Conservation (phyloP, 1,284 basidiomycete genomes). For the Ustilago crameri region DNA sequence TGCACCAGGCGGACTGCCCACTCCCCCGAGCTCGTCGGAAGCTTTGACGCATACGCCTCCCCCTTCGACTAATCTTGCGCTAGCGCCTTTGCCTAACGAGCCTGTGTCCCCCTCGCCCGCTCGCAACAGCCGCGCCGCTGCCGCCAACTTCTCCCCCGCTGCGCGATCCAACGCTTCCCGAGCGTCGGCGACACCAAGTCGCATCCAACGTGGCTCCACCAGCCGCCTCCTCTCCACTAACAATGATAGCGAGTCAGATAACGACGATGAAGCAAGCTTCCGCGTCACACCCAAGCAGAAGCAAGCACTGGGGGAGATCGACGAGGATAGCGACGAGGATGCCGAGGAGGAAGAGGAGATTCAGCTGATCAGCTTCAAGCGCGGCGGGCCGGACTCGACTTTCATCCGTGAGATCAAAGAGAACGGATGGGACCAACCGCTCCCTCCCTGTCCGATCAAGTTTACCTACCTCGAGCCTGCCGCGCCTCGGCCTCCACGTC, state of each 20-base stretch:
- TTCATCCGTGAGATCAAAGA: conserved; percentile 47
- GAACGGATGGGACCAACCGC: conserved; percentile 45
- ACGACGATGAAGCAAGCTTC: conserved; percentile 10
- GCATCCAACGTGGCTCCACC: conserved; percentile 9
- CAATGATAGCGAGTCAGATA: conserved; percentile 4
- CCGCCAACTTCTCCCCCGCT: conserved; percentile 18
- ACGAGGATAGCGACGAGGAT: conserved; percentile 13
- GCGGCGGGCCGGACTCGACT: conserved; percentile 39
- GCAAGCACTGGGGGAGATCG: conserved; percentile 9
- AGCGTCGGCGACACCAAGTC: conserved; percentile 12
- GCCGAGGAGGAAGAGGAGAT: conserved; percentile 39
- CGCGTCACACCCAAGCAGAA: conserved; percentile 12
- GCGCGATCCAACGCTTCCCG: conserved; percentile 15
- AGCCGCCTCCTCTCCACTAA: conserved; percentile 2
- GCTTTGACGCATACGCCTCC: conserved; percentile 31
- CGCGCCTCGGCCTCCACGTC: conserved; percentile 13
- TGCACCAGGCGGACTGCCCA: conserved; percentile 39
- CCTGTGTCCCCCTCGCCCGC: conserved; percentile 45
- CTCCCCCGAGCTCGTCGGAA: conserved; percentile 40
- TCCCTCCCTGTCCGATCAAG: conserved; percentile 38
- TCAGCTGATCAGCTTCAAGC: conserved; percentile 34
- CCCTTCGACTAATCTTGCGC: conserved; percentile 8
- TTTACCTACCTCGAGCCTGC: conserved; percentile 42
- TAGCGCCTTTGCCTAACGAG: conserved; percentile 24
- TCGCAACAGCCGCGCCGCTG: conserved; percentile 14